Evolutionary conservation across 2,329 filamentous ascomycete genomes (phyloP).

Genomic region (Cryphonectria carpinicola): DNA sequence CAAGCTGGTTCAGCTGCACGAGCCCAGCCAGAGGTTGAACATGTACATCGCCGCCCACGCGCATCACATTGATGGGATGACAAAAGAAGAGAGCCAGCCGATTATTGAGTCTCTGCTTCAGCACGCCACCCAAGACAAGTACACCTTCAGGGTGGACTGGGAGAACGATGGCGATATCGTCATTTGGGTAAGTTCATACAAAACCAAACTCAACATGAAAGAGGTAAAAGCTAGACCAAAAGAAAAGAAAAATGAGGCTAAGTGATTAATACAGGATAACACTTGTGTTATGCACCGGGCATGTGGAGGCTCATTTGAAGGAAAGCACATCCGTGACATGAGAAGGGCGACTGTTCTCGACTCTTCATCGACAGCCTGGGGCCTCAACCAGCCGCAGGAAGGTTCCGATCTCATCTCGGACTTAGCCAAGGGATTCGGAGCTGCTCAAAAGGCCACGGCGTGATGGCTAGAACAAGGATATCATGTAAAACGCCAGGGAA

Average conservation of each 20-base stretch:
- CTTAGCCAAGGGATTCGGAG: too few relatives aligned
- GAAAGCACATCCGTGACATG: slow-evolving; percentile 4
- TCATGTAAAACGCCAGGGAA: too few relatives aligned
- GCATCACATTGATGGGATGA: slow-evolving; percentile 46
- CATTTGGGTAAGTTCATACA: not conserved
- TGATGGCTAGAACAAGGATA: too few relatives aligned
- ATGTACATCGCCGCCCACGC: slow-evolving; percentile 50
- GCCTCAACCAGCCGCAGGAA: not conserved
- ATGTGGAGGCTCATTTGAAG: not conserved
- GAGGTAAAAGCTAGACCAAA: not conserved
- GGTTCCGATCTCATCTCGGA: too few relatives aligned
- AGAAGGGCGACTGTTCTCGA: not conserved
- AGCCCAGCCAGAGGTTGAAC: slow-evolving; percentile 45
- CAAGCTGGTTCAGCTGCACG: slow-evolving; percentile 46
- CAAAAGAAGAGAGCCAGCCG: slow-evolving; percentile 2
- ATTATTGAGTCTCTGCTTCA: not conserved
- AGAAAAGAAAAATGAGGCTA: not conserved
- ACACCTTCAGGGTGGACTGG: slow-evolving; percentile 9
- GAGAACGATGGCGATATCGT: slow-evolving; percentile 3
- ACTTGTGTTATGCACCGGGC: slow-evolving; percentile 4
- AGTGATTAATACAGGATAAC: not conserved
- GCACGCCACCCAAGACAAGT: slow-evolving; percentile 1
- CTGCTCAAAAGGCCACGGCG: too few relatives aligned
- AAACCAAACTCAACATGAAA: not conserved
- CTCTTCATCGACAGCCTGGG: not conserved